Base-by-base conservation (phyloP, 805 yeast genomes). In the Pichia scutulata region DNA sequence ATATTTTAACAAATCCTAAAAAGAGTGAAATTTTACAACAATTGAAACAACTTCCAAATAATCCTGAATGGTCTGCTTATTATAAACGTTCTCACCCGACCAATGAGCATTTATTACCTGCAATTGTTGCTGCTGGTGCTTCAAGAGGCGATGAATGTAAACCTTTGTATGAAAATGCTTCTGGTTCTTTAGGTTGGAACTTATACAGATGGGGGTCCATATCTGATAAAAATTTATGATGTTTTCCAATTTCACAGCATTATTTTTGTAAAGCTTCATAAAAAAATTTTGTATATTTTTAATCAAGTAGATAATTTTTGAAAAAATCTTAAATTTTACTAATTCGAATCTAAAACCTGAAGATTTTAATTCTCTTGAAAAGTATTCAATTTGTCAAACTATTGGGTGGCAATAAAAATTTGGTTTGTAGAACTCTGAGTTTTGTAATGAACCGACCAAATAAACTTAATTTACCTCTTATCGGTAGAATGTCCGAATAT, bases 31-130 rank as follows among this genome's bases (percentile, higher is more conserved):
- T 74, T 37, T 60, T 77, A 40, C 57, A 59, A 0, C 60, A 60
- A 22, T 67, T 82, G 13, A 63, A 73, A 26, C 57, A 62, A 5
- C 56, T 81, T 44, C 51, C 56, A 21, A 39, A 51, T 52, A 46
- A 54, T 53, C 46, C 60, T 45, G 52, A 48, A 51, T 57, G 69
- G 55, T 60, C 55, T 4, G 57, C 61, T 5, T 61, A 81, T 37
- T 68, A 64, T 39, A 24, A 51, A 12, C 58, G 64, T 33, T 84
- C 92, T 0, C 95, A 86, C 64, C 95, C 95, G 10, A 81, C 90
- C 0, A 67, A 81, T n/a, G n/a, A 86, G 55, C 95, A 86, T 65
- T 78, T 86, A 53, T 65, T 79, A 56, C 92, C 92, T 1, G 57
- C 82, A 8, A 77, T 80, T 37, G 87, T 80, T 41, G 80, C 73